These are phyloP conservation scores for Stagonosporopsis rhizophila DNA, from an alignment of 2,329 filamentous ascomycete genomes.

Conservation along the genomic window DNA sequence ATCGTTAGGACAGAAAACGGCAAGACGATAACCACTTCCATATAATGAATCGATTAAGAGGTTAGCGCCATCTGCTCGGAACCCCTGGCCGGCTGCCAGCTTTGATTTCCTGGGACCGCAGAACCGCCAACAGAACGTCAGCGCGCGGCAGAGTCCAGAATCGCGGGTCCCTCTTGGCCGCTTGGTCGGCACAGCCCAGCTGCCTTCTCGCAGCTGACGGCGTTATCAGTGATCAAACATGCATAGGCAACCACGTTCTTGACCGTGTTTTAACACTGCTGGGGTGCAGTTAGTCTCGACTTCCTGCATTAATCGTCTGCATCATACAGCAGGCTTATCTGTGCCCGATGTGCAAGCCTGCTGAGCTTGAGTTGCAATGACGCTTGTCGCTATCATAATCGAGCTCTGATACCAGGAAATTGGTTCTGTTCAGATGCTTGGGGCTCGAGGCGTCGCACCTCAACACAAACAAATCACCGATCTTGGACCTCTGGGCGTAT, in stretches of 20 bases:
- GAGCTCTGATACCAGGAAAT: conserved; percentile 9
- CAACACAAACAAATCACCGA: conserved; percentile 1
- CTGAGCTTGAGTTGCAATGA: conserved; percentile 12
- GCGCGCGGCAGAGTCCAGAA: conserved; percentile 17
- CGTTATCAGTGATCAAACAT: conserved; percentile 11
- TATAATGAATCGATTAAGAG: neutral
- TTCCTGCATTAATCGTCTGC: conserved; percentile 1
- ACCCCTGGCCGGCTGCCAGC: conserved; percentile 3
- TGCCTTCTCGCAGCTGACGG: conserved; percentile 7
- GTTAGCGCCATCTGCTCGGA: conserved; percentile 9
- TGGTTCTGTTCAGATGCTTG: conserved; percentile 1
- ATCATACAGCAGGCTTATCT: conserved; percentile 11
- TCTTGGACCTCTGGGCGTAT: neutral
- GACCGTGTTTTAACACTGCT: neutral
- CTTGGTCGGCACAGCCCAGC: conserved; percentile 7
- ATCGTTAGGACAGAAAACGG: conserved; percentile 1
- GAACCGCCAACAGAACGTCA: conserved; percentile 11
- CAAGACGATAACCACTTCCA: conserved; percentile 11
- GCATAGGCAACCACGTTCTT: conserved; percentile 10
- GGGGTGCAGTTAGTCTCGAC: conserved; percentile 7
- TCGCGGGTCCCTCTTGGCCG: neutral
- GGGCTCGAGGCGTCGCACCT: conserved; percentile 2
- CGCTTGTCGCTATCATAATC: conserved; percentile 7
- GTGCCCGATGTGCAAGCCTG: neutral
- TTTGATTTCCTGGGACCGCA: conserved; percentile 1